Evolutionary conservation across 768 basidiomycete species (phyloP).

Genomic region (Russula griseocarnosa): DNA sequence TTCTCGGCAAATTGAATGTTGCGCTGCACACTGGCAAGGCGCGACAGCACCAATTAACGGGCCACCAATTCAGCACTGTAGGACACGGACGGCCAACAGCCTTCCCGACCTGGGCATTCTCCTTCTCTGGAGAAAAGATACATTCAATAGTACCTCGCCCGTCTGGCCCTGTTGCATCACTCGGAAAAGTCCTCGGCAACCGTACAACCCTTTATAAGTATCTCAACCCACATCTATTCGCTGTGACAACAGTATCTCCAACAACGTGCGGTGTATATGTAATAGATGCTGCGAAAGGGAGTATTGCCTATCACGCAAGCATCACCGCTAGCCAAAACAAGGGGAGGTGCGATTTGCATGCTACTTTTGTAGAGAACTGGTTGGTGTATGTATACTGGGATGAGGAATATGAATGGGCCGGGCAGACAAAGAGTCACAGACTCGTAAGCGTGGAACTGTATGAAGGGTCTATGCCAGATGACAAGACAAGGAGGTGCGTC

Average conservation of each 20-base stretch:
- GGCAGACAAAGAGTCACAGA: constrained; percentile 60
- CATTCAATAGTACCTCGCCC: constrained; percentile 46
- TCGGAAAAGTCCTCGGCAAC: constrained; percentile 83
- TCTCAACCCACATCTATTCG: constrained; percentile 75
- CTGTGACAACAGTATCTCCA: constrained; percentile 49
- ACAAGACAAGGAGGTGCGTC: constrained; percentile 60
- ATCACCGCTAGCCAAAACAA: constrained; percentile 44
- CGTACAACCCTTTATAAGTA: constrained; percentile 92
- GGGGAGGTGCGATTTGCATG: constrained; percentile 59
- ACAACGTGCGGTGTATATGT: constrained; percentile 63
- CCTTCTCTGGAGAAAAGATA: constrained; percentile 58
- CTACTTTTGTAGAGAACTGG: constrained; percentile 84
- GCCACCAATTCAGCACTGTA: constrained; percentile 50
- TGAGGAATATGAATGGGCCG: constrained; percentile 43
- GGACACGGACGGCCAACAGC: constrained; percentile 47
- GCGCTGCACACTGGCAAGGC: constrained; percentile 48
- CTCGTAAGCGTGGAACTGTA: constrained; percentile 86
- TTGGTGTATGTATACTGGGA: constrained; percentile 85
- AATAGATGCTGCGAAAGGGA: constrained; percentile 77
- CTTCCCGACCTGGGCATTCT: constrained; percentile 62
- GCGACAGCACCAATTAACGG: constrained; percentile 47
- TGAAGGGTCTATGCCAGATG: constrained; percentile 65
- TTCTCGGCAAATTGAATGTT: constrained; percentile 50
- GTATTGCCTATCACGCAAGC: constrained; percentile 60
- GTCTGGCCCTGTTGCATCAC: constrained; percentile 59